Percentiles rank a stretch among this genome's conserved stretches.
phyloP scores from a whole-genome alignment of 352 stramenopile species.

The Plasmopara viticola region DNA sequence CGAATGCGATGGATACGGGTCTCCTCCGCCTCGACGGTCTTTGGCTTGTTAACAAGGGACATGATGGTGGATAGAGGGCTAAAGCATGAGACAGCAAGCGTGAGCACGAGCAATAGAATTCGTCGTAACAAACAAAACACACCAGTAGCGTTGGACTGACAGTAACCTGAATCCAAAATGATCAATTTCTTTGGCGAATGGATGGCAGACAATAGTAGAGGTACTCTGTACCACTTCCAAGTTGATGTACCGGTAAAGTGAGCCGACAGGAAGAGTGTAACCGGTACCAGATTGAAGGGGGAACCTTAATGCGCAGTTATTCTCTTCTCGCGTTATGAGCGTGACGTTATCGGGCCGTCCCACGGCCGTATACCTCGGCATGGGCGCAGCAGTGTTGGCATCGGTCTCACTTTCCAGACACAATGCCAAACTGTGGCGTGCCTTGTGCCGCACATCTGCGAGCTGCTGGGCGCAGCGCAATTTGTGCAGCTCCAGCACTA shows the following conservation, averaged over 20 bases:
- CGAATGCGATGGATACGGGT: conserved; percentile 94
- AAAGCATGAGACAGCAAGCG: conserved; percentile 5
- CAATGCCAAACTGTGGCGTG: conserved; percentile 47
- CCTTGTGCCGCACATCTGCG: conserved; percentile 28
- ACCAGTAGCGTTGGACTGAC: conserved; percentile 81
- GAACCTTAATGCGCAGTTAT: conserved; percentile 4
- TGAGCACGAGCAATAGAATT: conserved; percentile 8
- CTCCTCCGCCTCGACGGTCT: conserved; percentile 81
- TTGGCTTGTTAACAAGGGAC: conserved; percentile 83
- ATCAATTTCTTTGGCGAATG: conserved; percentile 15
- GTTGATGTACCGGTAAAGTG: neutral
- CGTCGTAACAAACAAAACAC: conserved; percentile 13
- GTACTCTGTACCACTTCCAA: conserved; percentile 1
- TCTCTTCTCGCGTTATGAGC: conserved; percentile 19
- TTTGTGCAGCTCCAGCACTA: conserved; percentile 13
- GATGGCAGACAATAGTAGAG: conserved; percentile 16
- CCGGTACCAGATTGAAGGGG: neutral
- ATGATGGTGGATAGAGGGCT: conserved; percentile 85
- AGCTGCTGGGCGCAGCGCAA: conserved; percentile 18
- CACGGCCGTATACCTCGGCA: conserved; percentile 53
- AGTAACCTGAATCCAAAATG: conserved; percentile 90
- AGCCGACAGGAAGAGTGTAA: neutral
- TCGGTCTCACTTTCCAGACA: conserved; percentile 53
- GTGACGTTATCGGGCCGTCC: conserved; percentile 27
- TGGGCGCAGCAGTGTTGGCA: conserved; percentile 65